A percentile compares a stretch with the other conserved stretches of the same genome.
These are phyloP conservation scores for Avena atlantica DNA, from an alignment of 176 grass and related monocot genomes.

Conservation along the genomic window DNA sequence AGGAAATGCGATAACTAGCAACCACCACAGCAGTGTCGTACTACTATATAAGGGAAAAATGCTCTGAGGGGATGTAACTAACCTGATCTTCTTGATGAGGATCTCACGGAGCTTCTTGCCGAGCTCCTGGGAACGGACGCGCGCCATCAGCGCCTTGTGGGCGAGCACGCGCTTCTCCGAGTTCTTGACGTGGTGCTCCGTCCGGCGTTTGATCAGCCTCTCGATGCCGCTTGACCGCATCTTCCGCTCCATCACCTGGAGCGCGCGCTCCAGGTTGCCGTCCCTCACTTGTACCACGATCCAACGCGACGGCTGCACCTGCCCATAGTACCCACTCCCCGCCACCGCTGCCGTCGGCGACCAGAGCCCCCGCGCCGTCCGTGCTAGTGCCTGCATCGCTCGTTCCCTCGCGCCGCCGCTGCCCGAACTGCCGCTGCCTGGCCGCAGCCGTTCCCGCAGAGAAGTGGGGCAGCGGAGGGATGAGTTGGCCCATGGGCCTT, in stretches of 20 bases:
- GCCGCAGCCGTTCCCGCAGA: not conserved
- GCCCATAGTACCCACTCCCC: not conserved
- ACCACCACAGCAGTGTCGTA: not conserved
- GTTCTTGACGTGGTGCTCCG: slow-evolving; percentile 83
- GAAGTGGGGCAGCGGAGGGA: not conserved
- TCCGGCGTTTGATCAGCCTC: slow-evolving; percentile 67
- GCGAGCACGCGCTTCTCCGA: slow-evolving; percentile 93
- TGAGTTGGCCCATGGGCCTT: not conserved
- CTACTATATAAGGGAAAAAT: not conserved
- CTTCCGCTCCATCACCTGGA: slow-evolving; percentile 74
- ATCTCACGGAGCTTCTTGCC: slow-evolving; percentile 79
- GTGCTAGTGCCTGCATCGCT: slow-evolving; percentile 46
- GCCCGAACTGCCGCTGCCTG: not conserved
- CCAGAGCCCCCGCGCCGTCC: slow-evolving; percentile 5
- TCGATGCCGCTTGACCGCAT: slow-evolving; percentile 88
- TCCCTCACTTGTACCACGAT: slow-evolving; percentile 78
- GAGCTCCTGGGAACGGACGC: slow-evolving; percentile 82
- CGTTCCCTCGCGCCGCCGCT: slow-evolving; percentile 11
- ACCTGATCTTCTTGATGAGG: slow-evolving; percentile 97
- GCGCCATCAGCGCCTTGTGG: slow-evolving; percentile 77
- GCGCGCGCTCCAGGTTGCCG: slow-evolving; percentile 87
- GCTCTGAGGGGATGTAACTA: not conserved
- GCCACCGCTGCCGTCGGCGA: not conserved
- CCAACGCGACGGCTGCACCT: slow-evolving; percentile 54
- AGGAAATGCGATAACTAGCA: not conserved